Conservation (phyloP, 805 yeast genomes). For the Hanseniaspora opuntiae region DNA sequence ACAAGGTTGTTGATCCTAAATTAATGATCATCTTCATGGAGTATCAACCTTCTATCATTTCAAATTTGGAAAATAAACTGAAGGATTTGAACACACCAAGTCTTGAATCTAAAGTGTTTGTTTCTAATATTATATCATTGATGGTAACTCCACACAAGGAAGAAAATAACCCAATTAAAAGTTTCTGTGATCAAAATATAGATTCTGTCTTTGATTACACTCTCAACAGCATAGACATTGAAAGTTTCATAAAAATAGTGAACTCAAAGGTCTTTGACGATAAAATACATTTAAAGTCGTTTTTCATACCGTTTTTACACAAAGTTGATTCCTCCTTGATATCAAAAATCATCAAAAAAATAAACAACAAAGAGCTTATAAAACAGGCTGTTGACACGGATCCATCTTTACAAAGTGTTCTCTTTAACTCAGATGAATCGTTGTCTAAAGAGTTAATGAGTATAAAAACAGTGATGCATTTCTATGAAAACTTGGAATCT, state of each 20-base stretch:
- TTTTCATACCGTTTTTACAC: background rate
- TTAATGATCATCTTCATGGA: background rate
- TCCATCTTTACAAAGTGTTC: background rate
- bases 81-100: too few species aligned
- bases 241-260: constrained; percentile 16
- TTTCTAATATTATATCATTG: background rate
- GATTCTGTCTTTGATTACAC: background rate
- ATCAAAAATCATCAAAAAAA: background rate
- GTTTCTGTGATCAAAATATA: too few species aligned
- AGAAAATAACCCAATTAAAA: background rate
- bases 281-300: background rate
- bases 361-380: background rate
- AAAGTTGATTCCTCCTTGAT: background rate
- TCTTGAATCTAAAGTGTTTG: background rate
- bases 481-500: background rate
- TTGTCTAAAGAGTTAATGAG: background rate
- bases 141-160: background rate
- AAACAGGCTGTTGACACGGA: background rate
- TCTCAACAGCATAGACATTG: constrained; percentile 13
- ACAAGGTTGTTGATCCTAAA: background rate
- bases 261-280: constrained; percentile 14
- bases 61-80: too few species aligned
- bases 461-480: background rate
- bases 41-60: background rate
- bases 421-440: background rate